These are phyloP conservation scores for Candida easanensis DNA, from an alignment of 805 yeast species.

Conservation along the genomic window DNA sequence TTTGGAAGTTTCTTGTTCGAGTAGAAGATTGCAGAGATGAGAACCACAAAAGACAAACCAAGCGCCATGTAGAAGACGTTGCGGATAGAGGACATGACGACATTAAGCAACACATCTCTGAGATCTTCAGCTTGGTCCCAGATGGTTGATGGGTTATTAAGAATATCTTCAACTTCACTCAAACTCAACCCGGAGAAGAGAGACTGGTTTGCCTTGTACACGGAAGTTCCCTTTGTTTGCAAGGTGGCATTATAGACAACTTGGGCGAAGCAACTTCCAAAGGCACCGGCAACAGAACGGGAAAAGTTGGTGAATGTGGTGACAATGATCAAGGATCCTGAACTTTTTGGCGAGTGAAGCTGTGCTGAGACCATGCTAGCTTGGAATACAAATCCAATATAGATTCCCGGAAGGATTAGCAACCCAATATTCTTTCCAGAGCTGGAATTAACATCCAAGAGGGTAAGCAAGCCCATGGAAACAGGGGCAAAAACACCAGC, in stretches of 20 bases:
- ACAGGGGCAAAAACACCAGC: conserved; percentile 22
- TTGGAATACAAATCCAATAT: conserved; percentile 35
- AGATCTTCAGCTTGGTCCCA: no score
- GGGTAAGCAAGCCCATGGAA: background rate
- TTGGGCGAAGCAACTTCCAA: conserved; percentile 38
- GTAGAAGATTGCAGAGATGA: no score
- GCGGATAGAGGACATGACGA: no score
- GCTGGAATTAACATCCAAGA: conserved; percentile 31
- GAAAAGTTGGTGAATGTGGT: conserved; percentile 41
- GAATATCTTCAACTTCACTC: no score
- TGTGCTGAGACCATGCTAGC: conserved; percentile 31
- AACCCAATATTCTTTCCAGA: conserved; percentile 33
- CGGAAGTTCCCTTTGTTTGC: background rate
- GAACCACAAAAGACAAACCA: no score
- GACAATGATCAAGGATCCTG: conserved; percentile 45
- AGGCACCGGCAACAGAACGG: conserved; percentile 41
- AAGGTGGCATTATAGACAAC: conserved; percentile 32
- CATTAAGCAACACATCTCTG: no score
- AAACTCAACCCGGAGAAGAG: background rate
- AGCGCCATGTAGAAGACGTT: no score
- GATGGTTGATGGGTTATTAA: no score
- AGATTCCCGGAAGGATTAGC: conserved; percentile 36
- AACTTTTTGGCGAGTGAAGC: conserved; percentile 43
- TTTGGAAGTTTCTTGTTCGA: no score
- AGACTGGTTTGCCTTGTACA: no score